Conservation (phyloP, 176 grass and related monocot genomes). For the Themeda triandra region DNA sequence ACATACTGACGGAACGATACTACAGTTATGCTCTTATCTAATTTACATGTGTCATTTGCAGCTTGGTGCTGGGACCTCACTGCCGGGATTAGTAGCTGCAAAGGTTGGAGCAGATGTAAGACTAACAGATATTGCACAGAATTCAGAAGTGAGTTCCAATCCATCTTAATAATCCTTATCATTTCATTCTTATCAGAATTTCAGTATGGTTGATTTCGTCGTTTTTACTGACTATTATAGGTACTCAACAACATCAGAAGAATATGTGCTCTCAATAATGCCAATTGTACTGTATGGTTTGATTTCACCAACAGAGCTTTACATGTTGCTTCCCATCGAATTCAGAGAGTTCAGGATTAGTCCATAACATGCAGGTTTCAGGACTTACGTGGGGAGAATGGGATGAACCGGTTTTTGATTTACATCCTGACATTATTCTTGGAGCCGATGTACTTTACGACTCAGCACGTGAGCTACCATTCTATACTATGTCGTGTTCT, state of each 20-base stretch:
- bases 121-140: slow-evolving; percentile 6
- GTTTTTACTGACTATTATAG: slow-evolving; percentile 37
- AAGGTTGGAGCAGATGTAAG: slow-evolving; percentile 71
- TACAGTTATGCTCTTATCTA: not conserved
- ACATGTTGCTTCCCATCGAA: not conserved
- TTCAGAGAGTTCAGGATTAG: not conserved
- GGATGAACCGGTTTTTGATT: slow-evolving; percentile 52
- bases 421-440: slow-evolving; percentile 75
- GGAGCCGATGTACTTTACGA: slow-evolving; percentile 87
- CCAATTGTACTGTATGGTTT: slow-evolving; percentile 55
- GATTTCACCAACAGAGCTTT: not conserved
- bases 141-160: no score
- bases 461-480: slow-evolving; percentile 48
- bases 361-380: slow-evolving; percentile 41
- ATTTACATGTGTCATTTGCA: slow-evolving; percentile 11
- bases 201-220: not conserved
- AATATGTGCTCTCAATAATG: slow-evolving; percentile 52
- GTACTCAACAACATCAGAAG: slow-evolving; percentile 72
- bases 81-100: slow-evolving; percentile 79
- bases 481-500: not conserved
- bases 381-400: slow-evolving; percentile 86
- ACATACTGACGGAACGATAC: not conserved
- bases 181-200: not conserved
- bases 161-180: no score
- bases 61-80: slow-evolving; percentile 75